Percentiles rank a stretch among this genome's conserved stretches.
phyloP scores from a whole-genome alignment of 108 stramenopile genomes.

The Nitzschia sp. region DNA sequence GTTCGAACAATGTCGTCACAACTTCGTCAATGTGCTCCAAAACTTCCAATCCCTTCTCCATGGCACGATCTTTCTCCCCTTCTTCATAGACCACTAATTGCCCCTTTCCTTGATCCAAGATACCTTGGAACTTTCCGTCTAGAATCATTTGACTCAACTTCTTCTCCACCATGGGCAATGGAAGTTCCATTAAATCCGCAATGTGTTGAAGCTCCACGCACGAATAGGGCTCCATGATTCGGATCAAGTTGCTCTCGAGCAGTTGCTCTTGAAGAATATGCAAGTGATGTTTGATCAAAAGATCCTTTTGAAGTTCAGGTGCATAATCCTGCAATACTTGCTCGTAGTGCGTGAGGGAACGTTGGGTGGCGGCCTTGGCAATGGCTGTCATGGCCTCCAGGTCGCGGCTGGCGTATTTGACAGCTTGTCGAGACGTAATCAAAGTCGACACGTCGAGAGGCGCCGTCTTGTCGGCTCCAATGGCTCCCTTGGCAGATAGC shows the following conservation, averaged over 20 bases:
- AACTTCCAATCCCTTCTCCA: conserved; percentile 92
- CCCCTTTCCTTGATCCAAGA: conserved; percentile 99
- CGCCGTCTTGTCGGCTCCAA: conserved; percentile 57
- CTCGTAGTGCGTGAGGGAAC: conserved; percentile 91
- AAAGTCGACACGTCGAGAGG: conserved; percentile 76
- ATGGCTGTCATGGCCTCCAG: conserved; percentile 96
- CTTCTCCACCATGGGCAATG: conserved; percentile 83
- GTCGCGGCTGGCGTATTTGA: conserved; percentile 94
- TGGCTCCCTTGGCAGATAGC: conserved; percentile 59
- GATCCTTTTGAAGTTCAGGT: conserved; percentile 80
- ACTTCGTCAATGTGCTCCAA: conserved; percentile 92
- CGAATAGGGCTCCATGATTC: conserved; percentile 97
- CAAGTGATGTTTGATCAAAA: conserved; percentile 96
- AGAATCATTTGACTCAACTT: conserved; percentile 99
- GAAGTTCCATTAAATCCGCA: conserved; percentile 93
- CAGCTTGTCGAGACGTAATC: conserved; percentile 87
- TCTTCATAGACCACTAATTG: conserved; percentile 89
- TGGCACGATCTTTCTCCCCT: conserved; percentile 75
- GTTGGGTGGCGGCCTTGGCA: conserved; percentile 87
- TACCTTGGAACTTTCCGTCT: conserved; percentile 95
- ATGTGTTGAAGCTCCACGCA: conserved; percentile 97
- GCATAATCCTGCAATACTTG: conserved; percentile 68
- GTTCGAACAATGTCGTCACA: conserved; percentile 79
- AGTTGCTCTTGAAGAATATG: conserved; percentile 93
- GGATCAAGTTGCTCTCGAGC: conserved; percentile 94